Conservation (phyloP, 768 basidiomycete genomes). For the Cytidiella melzeri region DNA sequence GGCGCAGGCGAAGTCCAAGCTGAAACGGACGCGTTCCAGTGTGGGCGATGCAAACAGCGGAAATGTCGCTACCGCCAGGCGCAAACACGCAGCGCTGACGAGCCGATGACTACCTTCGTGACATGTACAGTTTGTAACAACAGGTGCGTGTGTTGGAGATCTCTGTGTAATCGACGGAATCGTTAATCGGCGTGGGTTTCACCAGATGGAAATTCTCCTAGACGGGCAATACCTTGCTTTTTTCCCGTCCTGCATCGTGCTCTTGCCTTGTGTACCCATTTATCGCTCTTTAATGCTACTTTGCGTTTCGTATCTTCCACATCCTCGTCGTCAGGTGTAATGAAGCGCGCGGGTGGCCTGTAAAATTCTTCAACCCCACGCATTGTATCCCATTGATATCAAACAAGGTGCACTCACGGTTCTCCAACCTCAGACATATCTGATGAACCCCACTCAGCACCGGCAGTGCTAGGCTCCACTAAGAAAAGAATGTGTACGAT, state of each 20-base stretch:
- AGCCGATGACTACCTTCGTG: constrained; percentile 99
- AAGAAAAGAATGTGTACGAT: too few species aligned
- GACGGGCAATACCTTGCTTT: too few species aligned
- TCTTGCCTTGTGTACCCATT: neutral
- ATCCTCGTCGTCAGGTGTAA: too few species aligned
- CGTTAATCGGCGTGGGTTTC: too few species aligned
- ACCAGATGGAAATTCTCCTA: constrained; percentile 66
- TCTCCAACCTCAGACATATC: too few species aligned
- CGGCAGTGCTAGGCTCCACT: too few species aligned
- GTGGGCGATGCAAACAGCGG: constrained; percentile 87
- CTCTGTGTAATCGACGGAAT: too few species aligned
- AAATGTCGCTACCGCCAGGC: constrained; percentile 93
- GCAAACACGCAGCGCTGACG: constrained; percentile 96
- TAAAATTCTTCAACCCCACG: too few species aligned
- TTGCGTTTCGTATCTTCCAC: neutral
- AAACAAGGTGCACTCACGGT: too few species aligned
- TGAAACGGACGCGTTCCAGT: constrained; percentile 98
- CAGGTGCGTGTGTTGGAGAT: constrained; percentile 27
- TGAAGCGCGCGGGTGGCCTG: too few species aligned
- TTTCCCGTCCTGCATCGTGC: neutral
- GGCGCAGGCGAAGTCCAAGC: constrained; percentile 87
- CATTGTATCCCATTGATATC: too few species aligned
- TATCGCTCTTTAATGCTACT: neutral
- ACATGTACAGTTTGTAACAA: constrained; percentile 75
- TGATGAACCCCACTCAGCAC: too few species aligned